A percentile compares a stretch with the other conserved stretches of the same genome.
phyloP scores from a whole-genome alignment of 768 basidiomycete species.

The Imleria badia region DNA sequence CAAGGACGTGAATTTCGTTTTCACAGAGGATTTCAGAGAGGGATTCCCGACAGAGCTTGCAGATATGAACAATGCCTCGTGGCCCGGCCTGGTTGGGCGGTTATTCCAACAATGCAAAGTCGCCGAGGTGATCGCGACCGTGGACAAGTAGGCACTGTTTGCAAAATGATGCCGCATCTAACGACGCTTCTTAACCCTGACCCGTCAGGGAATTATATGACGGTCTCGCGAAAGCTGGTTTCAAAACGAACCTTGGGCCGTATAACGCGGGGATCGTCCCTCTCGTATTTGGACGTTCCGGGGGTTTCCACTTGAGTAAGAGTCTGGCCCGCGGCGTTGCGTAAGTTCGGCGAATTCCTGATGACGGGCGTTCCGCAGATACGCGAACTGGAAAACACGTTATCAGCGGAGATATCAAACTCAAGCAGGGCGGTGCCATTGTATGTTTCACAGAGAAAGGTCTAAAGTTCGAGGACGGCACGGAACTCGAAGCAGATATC shows the following conservation, averaged over 20 bases:
- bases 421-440: conserved; percentile 38
- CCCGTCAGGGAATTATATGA: conserved; percentile 31
- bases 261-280: conserved; percentile 32
- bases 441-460: conserved; percentile 23
- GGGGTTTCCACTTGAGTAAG: conserved; percentile 34
- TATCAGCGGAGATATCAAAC: conserved; percentile 43
- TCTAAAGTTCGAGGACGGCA: conserved; percentile 22
- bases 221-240: conserved; percentile 32
- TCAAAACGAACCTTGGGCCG: conserved; percentile 30
- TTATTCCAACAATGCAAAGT: conserved; percentile 5
- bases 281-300: conserved; percentile 24
- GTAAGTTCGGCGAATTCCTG: background rate
- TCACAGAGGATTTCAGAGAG: background rate
- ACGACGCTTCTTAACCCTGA: background rate
- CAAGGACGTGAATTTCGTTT: too few relatives aligned
- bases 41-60: conserved; percentile 6
- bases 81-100: conserved; percentile 3
- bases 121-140: background rate
- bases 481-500: conserved; percentile 20
- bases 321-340: background rate
- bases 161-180: background rate
- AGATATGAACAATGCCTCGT: conserved; percentile 1
- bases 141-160: background rate
- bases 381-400: conserved; percentile 39
- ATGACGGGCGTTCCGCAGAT: conserved; percentile 4